Evolutionary conservation across 345 rosid species (phyloP).

Genomic region (Lumnitzera racemosa): DNA sequence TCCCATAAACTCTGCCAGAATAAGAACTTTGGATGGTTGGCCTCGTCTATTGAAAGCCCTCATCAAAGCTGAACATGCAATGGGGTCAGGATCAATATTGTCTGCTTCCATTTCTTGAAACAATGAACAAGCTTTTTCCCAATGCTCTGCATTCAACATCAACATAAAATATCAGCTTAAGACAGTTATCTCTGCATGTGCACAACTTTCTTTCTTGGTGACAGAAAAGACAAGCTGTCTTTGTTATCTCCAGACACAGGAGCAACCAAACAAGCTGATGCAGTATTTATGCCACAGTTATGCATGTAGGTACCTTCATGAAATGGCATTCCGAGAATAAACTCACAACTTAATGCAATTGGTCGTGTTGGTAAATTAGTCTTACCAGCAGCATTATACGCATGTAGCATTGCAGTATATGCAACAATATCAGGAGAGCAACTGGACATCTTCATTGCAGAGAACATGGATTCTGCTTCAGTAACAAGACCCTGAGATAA

Average conservation of each 20-base stretch:
- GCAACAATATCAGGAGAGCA: constrained; percentile 69
- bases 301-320: too few species aligned
- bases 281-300: too few species aligned
- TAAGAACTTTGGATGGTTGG: constrained; percentile 60
- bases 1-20: constrained; percentile 53
- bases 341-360: constrained; percentile 6
- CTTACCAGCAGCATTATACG: constrained; percentile 59
- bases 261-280: too few species aligned
- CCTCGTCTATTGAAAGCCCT: constrained; percentile 80
- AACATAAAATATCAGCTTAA: too few species aligned
- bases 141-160: constrained; percentile 35
- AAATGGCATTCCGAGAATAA: background rate
- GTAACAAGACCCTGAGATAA: constrained; percentile 49
- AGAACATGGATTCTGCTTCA: constrained; percentile 79
- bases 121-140: constrained; percentile 60
- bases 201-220: too few species aligned
- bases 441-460: constrained; percentile 59
- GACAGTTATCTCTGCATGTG: too few species aligned
- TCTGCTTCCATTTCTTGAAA: constrained; percentile 69
- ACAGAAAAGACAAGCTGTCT: too few species aligned
- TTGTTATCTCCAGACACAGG: too few species aligned
- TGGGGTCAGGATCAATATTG: constrained; percentile 54
- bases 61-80: constrained; percentile 81
- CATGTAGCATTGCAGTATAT: constrained; percentile 76
- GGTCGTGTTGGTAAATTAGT: background rate